These are phyloP conservation scores for Lepidium didymum DNA, from an alignment of 345 rosid species.

Conservation along the genomic window DNA sequence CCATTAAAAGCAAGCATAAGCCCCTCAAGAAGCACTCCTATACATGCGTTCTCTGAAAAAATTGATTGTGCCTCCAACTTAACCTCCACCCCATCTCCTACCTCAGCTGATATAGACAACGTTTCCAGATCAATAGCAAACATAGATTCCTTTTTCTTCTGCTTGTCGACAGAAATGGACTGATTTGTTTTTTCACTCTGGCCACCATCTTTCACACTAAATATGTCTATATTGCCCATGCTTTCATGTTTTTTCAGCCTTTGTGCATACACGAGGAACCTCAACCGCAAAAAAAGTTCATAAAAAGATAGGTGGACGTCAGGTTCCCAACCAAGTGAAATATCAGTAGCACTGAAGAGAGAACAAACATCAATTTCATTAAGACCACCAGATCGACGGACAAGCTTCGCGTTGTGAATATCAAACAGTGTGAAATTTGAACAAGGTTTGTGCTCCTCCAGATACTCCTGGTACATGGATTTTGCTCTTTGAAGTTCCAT, in stretches of 20 bases:
- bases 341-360: conserved; percentile 89
- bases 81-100: conserved; percentile 90
- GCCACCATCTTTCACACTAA: conserved; percentile 34
- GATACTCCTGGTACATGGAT: conserved; percentile 68
- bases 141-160: conserved; percentile 79
- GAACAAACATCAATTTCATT: conserved; percentile 85
- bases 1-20: conserved; percentile 65
- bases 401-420: conserved; percentile 81
- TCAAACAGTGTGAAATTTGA: conserved; percentile 61
- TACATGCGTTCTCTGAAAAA: conserved; percentile 91
- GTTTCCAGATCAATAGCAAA: conserved; percentile 93
- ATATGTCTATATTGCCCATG: conserved; percentile 31
- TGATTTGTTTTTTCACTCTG: conserved; percentile 36
- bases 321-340: conserved; percentile 88
- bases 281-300: conserved; percentile 69
- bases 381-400: conserved; percentile 80
- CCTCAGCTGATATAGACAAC: conserved; percentile 71
- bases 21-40: conserved; percentile 96
- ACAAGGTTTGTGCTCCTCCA: conserved; percentile 50
- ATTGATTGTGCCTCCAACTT: conserved; percentile 81
- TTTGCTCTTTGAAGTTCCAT: conserved; percentile 86
- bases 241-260: conserved; percentile 43
- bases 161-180: conserved; percentile 42
- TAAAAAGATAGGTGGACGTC: conserved; percentile 71
- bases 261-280: conserved; percentile 49